Percentiles rank a stretch among this genome's conserved stretches.
These are phyloP conservation scores for Zoysia pacifica DNA, from an alignment of 176 grass and related monocot genomes.

Conservation along the genomic window DNA sequence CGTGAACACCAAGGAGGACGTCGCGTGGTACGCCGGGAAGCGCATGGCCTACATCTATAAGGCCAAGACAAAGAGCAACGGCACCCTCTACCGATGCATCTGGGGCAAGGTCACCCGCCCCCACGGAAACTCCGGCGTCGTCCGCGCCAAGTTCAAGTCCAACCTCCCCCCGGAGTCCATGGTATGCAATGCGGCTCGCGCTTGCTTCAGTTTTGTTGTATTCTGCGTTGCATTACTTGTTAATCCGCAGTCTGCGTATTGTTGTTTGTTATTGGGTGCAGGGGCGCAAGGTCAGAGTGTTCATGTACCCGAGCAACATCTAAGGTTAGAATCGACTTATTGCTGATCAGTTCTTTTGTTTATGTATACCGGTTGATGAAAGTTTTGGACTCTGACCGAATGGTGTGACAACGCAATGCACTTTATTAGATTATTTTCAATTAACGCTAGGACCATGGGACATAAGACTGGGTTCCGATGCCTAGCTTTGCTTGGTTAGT, in stretches of 20 bases:
- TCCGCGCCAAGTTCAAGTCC: constrained; percentile 75
- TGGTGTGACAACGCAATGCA: not conserved
- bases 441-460: not conserved
- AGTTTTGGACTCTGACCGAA: too few species aligned
- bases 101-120: constrained; percentile 77
- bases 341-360: not conserved
- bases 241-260: constrained; percentile 15
- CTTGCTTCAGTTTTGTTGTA: too few species aligned
- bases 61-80: constrained; percentile 74
- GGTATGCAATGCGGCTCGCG: constrained; percentile 35
- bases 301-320: constrained; percentile 88
- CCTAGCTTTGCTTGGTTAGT: not conserved
- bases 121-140: constrained; percentile 67
- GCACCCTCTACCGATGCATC: constrained; percentile 64
- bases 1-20: constrained; percentile 76
- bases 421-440: not conserved
- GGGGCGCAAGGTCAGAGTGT: constrained; percentile 76
- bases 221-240: not conserved
- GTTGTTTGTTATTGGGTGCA: not conserved
- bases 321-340: constrained; percentile 48
- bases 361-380: not conserved
- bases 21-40: constrained; percentile 74
- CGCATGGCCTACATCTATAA: constrained; percentile 83
- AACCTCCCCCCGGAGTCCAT: constrained; percentile 74
- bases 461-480: too few species aligned